Base-by-base conservation (phyloP, 2,329 filamentous ascomycete species). In the Elsinoe batatas region DNA sequence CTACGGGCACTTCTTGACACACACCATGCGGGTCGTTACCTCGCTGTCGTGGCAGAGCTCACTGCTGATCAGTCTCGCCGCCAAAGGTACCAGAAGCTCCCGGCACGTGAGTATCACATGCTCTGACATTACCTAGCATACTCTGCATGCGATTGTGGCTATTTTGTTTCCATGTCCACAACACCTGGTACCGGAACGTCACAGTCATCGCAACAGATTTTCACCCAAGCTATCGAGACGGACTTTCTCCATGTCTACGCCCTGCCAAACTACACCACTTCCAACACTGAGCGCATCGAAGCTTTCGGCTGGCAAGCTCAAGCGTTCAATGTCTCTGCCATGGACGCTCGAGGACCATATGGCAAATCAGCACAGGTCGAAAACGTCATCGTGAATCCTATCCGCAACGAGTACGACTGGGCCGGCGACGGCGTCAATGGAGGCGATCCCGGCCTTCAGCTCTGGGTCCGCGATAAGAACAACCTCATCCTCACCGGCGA, bases 61-160 rank as follows among this genome's bases (percentile, higher is more conserved):
- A 12, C 11, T 26, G 10, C 40, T 44, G n/a, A 11, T 42, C 5
- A 15, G 10, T 11, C 40, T 44, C 40, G n/a, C 7, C 18, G 10
- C 18, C 26, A 15, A 26, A 26, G 40, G 40, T 44, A 44, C 3
- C 38, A 13, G 3, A 7, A 13, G 8, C n/a, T 44, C 40, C 13
- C 20, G 10, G 10, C 17, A 44, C 18, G 17, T 5, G 26, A 5
- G 20, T 22, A 17, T 26, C 17, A 22, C 40, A 44, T 12, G 40
- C 47, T 26, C 43, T 53, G 15, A 53, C 46, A 44, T 2, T 12
- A 20, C 43, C 15, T 57, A 71, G 70, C 65, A 40, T 61, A 63
- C 40, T 76, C 77, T 4, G 74, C 76, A 59, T 91, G 87, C 71
- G 80, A 86, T 63, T 91, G 87, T 65, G 87, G 87, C 53, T 91